Base-by-base conservation (phyloP, 768 basidiomycete species). In the Podaxis pistillaris region DNA sequence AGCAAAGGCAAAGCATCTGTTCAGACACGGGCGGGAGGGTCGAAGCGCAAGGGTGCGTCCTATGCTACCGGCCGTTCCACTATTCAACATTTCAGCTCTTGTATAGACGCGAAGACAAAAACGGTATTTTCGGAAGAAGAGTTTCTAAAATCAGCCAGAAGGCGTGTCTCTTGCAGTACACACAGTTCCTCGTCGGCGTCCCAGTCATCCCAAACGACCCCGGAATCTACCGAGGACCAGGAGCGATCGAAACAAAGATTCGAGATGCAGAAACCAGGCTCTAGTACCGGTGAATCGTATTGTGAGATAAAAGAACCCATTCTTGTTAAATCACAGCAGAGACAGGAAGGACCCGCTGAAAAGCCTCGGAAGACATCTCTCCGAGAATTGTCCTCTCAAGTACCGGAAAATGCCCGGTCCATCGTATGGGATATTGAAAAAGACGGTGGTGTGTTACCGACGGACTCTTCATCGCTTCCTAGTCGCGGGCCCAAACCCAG, bases 1-100 rank as follows among this genome's bases (percentile, higher is more conserved):
- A 81, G 76, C 65, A 88, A 84, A 71, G 89, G 89, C 1, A 88
- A 80, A 67, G 84, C 86, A 15, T 90, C 89, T 0, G 68, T 68
- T 5, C 81, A 78, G 62, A 73, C 79, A 3, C 67, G 70, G 55
- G 60, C 68, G 11, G 63, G 66, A 69, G 51, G 69, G 69, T 33
- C 65, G 65, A 60, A 67, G 56, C 73, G 70, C 61, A 73, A 69
- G 72, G 72, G 78, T 61, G 46, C 37, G 51, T 11, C 51, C 15
- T 26, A 62, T 38, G 51, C 19, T 58, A 55, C 22, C 40, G 19
- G 33, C 1, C 44, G 7, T 24, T 24, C 7, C 40, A 4, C 33
- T 26, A 11, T 46, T 38, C 37, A 33, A 30, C 28, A 30, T 7
- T 30, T 30, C 28, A 30, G 37, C 30, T 40, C 26, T 24, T 30